A percentile compares a stretch with the other conserved stretches of the same genome.
phyloP scores from a whole-genome alignment of 345 rosid species.

The Gossypium turneri region DNA sequence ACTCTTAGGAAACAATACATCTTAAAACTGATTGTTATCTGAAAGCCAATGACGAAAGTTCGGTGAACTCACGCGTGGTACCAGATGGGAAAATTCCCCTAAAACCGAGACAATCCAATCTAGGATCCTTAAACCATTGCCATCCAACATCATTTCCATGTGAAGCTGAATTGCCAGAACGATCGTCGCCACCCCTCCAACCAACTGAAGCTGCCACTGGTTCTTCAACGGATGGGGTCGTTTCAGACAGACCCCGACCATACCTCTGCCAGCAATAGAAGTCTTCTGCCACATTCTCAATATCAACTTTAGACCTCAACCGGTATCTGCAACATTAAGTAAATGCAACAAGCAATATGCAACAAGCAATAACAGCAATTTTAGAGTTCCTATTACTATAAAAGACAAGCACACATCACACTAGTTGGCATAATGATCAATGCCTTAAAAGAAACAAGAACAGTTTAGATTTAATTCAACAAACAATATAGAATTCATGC shows the following conservation, averaged over 20 bases:
- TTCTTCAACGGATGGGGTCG: slow-evolving; percentile 38
- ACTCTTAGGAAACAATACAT: background rate
- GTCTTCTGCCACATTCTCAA: slow-evolving; percentile 62
- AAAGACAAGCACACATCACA: background rate
- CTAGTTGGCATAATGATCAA: background rate
- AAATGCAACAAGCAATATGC: slow-evolving; percentile 5
- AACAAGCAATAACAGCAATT: background rate
- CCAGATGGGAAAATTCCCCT: slow-evolving; percentile 65
- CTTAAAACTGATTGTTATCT: background rate
- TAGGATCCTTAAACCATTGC: slow-evolving; percentile 93
- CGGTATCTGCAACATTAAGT: slow-evolving; percentile 51
- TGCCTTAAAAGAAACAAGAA: background rate
- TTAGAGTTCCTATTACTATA: background rate
- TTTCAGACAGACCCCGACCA: slow-evolving; percentile 42
- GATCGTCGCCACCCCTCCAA: slow-evolving; percentile 59
- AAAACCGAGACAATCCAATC: slow-evolving; percentile 72
- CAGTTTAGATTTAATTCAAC: background rate
- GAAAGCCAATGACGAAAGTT: background rate
- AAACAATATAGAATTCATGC: background rate
- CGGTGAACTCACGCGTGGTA: slow-evolving; percentile 46
- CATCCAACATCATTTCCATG: slow-evolving; percentile 53
- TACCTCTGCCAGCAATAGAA: slow-evolving; percentile 84
- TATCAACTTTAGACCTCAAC: slow-evolving; percentile 82
- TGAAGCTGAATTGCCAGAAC: slow-evolving; percentile 49
- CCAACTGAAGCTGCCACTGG: slow-evolving; percentile 66